Conservation (phyloP, 169 alveolate species). For the Plasmodium berghei region DNA sequence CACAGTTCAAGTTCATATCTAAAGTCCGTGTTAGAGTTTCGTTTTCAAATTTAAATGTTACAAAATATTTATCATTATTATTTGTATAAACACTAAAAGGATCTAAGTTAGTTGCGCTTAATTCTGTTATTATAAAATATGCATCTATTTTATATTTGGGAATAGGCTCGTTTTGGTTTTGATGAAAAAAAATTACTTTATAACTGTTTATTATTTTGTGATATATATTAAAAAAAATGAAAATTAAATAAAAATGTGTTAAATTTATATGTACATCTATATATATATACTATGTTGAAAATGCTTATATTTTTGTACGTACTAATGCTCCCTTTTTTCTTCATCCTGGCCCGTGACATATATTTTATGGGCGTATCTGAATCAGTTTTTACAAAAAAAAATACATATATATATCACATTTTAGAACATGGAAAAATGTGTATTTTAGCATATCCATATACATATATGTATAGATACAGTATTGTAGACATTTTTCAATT, state of each 20-base stretch:
- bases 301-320: neutral
- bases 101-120: neutral
- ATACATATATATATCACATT: neutral
- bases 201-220: constrained; percentile 19
- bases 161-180: constrained; percentile 41
- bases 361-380: constrained; percentile 63
- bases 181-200: constrained; percentile 52
- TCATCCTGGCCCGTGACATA: constrained; percentile 46
- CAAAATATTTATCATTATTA: constrained; percentile 39
- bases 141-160: constrained; percentile 54
- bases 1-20: constrained; percentile 66
- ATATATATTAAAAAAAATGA: constrained; percentile 9
- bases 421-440: too few relatives aligned
- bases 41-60: constrained; percentile 63
- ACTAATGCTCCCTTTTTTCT: constrained; percentile 65
- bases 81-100: neutral
- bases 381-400: neutral
- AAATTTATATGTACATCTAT: neutral
- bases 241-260: neutral
- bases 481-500: neutral
- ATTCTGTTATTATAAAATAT: constrained; percentile 41
- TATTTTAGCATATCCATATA: neutral
- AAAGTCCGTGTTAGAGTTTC: constrained; percentile 50
- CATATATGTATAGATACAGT: neutral
- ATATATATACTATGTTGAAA: neutral